Conservation (phyloP, 2,329 filamentous ascomycete species). For the Colletotrichum australisinense region DNA sequence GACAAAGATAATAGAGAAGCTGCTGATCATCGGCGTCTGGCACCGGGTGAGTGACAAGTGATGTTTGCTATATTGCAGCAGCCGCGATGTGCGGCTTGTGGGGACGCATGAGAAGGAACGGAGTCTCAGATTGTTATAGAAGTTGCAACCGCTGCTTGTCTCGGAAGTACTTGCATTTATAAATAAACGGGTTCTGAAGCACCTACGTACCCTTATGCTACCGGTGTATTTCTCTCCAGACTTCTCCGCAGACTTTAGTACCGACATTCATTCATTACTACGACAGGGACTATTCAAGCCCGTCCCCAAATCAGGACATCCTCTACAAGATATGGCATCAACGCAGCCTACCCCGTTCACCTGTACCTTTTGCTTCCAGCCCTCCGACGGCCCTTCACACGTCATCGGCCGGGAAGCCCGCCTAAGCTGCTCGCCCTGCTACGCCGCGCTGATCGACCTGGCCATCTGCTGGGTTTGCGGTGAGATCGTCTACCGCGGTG, state of each 20-base stretch:
- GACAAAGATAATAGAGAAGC: background rate
- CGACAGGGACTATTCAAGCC: background rate
- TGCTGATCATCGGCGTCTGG: background rate
- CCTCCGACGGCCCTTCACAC: conserved; percentile 48
- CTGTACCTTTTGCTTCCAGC: conserved; percentile 67
- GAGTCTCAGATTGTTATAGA: background rate
- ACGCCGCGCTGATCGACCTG: conserved; percentile 60
- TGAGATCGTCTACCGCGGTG: conserved; percentile 62
- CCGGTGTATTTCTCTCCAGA: background rate
- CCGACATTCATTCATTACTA: background rate
- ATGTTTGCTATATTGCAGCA: background rate
- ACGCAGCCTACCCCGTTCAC: conserved; percentile 51
- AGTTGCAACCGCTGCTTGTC: background rate
- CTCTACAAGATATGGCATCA: background rate
- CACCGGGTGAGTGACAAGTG: background rate
- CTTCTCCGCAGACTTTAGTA: background rate
- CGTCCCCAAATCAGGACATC: background rate
- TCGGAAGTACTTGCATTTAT: too few relatives aligned
- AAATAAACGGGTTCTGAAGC: too few relatives aligned
- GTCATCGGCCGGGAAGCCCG: conserved; percentile 59
- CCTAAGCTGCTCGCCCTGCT: conserved; percentile 61
- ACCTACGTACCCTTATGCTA: background rate
- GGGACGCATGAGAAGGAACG: background rate
- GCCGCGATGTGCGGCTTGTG: background rate
- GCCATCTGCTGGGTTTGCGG: conserved; percentile 70